These are phyloP conservation scores for Fusarium sacchari DNA, from an alignment of 2,329 filamentous ascomycete genomes.

Conservation along the genomic window DNA sequence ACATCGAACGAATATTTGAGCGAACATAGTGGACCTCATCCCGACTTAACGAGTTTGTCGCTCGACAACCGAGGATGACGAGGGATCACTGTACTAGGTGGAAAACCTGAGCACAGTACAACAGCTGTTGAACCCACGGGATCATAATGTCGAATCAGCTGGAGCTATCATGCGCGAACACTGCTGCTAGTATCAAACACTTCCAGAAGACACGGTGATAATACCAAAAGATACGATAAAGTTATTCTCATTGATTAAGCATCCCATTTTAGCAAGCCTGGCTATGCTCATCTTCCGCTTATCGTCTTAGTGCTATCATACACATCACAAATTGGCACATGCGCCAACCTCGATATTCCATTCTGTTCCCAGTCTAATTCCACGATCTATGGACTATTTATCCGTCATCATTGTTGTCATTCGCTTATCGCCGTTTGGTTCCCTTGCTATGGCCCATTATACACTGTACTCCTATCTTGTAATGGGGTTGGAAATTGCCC, in stretches of 20 bases:
- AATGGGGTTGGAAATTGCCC: neutral
- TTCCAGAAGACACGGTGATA: conserved; percentile 2
- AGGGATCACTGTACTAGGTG: conserved; percentile 26
- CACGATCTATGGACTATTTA: neutral
- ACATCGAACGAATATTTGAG: conserved; percentile 5
- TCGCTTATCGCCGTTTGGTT: conserved; percentile 1
- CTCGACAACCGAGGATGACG: neutral
- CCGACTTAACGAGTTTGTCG: neutral
- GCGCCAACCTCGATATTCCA: neutral
- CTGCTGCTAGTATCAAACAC: neutral
- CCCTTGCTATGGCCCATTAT: neutral
- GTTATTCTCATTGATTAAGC: conserved; percentile 6
- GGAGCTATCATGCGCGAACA: neutral
- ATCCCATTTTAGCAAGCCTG: conserved; percentile 10
- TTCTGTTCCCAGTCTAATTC: conserved; percentile 6
- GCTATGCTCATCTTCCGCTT: neutral
- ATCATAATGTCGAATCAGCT: conserved; percentile 12
- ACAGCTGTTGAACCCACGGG: conserved; percentile 5
- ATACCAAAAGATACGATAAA: conserved; percentile 18
- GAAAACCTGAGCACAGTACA: conserved; percentile 13
- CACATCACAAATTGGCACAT: neutral
- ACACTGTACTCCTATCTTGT: conserved; percentile 3
- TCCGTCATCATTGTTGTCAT: neutral
- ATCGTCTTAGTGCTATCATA: neutral
- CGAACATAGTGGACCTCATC: neutral